A percentile compares a stretch with the other conserved stretches of the same genome.
phyloP scores from a whole-genome alignment of 108 stramenopile species.

The Cyclostephanos invisitatus region DNA sequence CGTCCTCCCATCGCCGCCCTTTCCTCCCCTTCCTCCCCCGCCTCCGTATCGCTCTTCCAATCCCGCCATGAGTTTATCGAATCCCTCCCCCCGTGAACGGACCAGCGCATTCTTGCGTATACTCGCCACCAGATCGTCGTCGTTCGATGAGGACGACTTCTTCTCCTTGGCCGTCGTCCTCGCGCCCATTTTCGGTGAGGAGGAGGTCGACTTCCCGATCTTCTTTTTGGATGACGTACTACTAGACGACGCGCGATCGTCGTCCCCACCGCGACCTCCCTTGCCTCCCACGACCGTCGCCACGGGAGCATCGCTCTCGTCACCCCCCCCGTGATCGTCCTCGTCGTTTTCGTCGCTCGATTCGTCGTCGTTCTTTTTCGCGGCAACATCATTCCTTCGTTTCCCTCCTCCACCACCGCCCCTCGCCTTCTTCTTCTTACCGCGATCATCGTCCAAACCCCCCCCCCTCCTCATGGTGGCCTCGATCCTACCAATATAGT shows the following conservation, averaged over 20 bases:
- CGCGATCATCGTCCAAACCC: slow-evolving; percentile 3
- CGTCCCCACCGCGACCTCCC: slow-evolving; percentile 34
- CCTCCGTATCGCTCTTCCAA: slow-evolving; percentile 73
- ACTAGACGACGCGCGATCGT: slow-evolving; percentile 12
- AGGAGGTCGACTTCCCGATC: slow-evolving; percentile 9
- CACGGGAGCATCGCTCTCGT: slow-evolving; percentile 28
- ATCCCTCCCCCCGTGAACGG: slow-evolving; percentile 37
- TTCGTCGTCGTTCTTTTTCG: no score
- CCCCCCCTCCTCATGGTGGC: slow-evolving; percentile 55
- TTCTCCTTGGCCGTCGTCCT: slow-evolving; percentile 6
- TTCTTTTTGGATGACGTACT: no score
- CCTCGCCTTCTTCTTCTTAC: slow-evolving; percentile 40
- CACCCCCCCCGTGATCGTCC: slow-evolving; percentile 26
- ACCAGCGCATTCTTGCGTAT: slow-evolving; percentile 61
- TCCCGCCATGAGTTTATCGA: slow-evolving; percentile 54
- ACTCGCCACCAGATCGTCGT: slow-evolving; percentile 60
- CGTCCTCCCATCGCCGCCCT: slow-evolving; percentile 50
- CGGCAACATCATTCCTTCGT: slow-evolving; percentile 9
- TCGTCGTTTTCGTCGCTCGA: slow-evolving; percentile 18
- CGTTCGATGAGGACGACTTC: slow-evolving; percentile 16
- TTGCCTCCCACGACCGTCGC: slow-evolving; percentile 36
- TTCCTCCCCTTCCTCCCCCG: background rate
- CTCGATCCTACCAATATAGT: slow-evolving; percentile 52
- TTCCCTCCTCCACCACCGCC: slow-evolving; percentile 25
- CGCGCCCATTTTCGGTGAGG: slow-evolving; percentile 39